Percentiles rank a stretch among this genome's conserved stretches.
phyloP scores from a whole-genome alignment of 2,329 filamentous ascomycete genomes.

The Talaromyces sp. region DNA sequence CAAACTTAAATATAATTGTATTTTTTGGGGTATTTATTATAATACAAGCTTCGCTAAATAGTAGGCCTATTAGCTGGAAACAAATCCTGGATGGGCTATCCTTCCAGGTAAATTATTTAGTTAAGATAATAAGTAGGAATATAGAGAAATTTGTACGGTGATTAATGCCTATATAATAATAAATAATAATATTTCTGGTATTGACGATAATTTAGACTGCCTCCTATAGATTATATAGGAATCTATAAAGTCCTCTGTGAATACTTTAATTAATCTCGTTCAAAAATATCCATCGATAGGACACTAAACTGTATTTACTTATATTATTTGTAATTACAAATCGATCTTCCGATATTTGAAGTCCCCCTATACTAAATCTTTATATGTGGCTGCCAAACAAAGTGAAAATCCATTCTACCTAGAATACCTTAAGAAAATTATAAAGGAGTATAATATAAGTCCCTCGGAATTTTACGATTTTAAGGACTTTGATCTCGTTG shows the following conservation, averaged over 20 bases:
- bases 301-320: slow-evolving; percentile 13
- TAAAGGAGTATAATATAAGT: background rate
- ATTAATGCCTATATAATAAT: slow-evolving; percentile 23
- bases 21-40: slow-evolving; percentile 26
- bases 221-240: slow-evolving; percentile 21
- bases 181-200: slow-evolving; percentile 19
- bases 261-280: slow-evolving; percentile 8
- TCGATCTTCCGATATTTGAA: slow-evolving; percentile 3
- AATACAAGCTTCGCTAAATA: slow-evolving; percentile 24
- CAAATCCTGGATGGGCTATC: slow-evolving; percentile 5
- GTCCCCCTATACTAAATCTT: slow-evolving; percentile 3
- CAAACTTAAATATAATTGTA: slow-evolving; percentile 12
- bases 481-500: background rate
- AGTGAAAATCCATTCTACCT: slow-evolving; percentile 18
- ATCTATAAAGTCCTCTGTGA: slow-evolving; percentile 6
- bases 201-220: slow-evolving; percentile 15
- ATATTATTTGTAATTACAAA: slow-evolving; percentile 12
- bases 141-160: slow-evolving; percentile 11
- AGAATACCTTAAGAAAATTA: slow-evolving; percentile 10
- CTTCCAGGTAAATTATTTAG: slow-evolving; percentile 13
- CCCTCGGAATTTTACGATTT: slow-evolving; percentile 2
- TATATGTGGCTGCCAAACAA: slow-evolving; percentile 12
- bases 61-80: slow-evolving; percentile 22
- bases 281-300: slow-evolving; percentile 15
- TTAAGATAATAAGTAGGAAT: slow-evolving; percentile 10